A percentile compares a stretch with the other conserved stretches of the same genome.
phyloP scores from a whole-genome alignment of 805 yeast species.

The Ogataea nakhonphanomensis region DNA sequence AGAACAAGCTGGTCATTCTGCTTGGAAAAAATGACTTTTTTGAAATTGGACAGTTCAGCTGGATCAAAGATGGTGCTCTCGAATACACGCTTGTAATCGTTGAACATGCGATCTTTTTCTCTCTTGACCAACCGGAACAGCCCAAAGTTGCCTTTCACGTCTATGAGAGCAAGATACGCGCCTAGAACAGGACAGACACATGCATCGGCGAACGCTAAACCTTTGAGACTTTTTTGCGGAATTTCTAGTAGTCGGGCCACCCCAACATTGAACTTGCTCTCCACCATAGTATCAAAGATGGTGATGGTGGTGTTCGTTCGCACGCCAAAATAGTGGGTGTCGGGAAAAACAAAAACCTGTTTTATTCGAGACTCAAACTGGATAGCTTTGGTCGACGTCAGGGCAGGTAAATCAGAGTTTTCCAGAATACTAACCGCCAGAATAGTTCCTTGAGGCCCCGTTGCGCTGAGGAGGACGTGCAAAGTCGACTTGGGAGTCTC shows the following conservation, averaged over 20 bases:
- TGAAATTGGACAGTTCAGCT: constrained; percentile 55
- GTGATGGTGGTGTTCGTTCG: constrained; percentile 31
- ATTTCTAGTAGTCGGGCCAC: constrained; percentile 26
- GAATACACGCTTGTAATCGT: constrained; percentile 3
- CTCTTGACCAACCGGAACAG: constrained; percentile 30
- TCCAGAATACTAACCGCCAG: constrained; percentile 28
- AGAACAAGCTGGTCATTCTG: constrained; percentile 30
- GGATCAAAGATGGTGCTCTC: constrained; percentile 32
- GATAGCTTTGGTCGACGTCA: constrained; percentile 18
- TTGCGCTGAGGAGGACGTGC: constrained; percentile 27
- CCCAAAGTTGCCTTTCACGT: constrained; percentile 51
- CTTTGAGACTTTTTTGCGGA: constrained; percentile 16
- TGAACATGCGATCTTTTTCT: neutral
- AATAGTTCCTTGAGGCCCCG: constrained; percentile 33
- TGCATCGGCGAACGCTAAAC: constrained; percentile 38
- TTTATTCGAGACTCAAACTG: constrained; percentile 25
- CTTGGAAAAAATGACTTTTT: constrained; percentile 45
- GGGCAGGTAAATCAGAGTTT: constrained; percentile 4
- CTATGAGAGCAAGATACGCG: constrained; percentile 41
- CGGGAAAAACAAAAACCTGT: constrained; percentile 25
- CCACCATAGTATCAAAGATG: constrained; percentile 25
- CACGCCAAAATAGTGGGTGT: constrained; percentile 18
- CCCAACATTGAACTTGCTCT: constrained; percentile 11
- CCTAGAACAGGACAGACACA: constrained; percentile 41
- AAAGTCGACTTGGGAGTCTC: neutral